Conservation (phyloP, 495 filamentous ascomycete genomes). For the Tuber umbilicatum region DNA sequence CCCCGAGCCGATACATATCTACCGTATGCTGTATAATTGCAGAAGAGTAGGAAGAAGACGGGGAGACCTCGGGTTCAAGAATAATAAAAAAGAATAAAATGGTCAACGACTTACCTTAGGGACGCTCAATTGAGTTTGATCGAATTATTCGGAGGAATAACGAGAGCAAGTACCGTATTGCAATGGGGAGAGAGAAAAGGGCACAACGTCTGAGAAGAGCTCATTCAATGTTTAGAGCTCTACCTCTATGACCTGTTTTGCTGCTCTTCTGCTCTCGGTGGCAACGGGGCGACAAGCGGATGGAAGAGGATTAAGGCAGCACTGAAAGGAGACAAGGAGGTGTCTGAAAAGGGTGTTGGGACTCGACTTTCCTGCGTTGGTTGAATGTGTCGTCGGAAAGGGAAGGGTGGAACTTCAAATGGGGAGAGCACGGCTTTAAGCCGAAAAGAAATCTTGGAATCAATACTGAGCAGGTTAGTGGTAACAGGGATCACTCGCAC, state of each 20-base stretch:
- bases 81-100: not conserved
- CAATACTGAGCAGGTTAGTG: slow-evolving; percentile 29
- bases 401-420: slow-evolving; percentile 40
- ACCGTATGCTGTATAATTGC: not conserved
- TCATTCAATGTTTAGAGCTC: not conserved
- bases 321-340: slow-evolving; percentile 38
- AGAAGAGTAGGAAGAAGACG: not conserved
- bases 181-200: not conserved
- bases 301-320: slow-evolving; percentile 21
- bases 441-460: slow-evolving; percentile 1
- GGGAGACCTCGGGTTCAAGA: not conserved
- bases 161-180: not conserved
- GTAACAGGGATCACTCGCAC: slow-evolving; percentile 10
- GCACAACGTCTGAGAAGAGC: not conserved
- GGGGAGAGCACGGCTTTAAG: slow-evolving; percentile 38
- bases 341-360: slow-evolving; percentile 37
- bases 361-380: slow-evolving; percentile 40
- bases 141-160: not conserved
- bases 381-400: slow-evolving; percentile 37
- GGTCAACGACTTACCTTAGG: not conserved
- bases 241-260: not conserved
- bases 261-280: slow-evolving; percentile 5
- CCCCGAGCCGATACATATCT: not conserved
- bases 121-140: not conserved
- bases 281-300: not conserved